phyloP scores from a whole-genome alignment of 345 rosid genomes.

The Aurinia saxatilis region DNA sequence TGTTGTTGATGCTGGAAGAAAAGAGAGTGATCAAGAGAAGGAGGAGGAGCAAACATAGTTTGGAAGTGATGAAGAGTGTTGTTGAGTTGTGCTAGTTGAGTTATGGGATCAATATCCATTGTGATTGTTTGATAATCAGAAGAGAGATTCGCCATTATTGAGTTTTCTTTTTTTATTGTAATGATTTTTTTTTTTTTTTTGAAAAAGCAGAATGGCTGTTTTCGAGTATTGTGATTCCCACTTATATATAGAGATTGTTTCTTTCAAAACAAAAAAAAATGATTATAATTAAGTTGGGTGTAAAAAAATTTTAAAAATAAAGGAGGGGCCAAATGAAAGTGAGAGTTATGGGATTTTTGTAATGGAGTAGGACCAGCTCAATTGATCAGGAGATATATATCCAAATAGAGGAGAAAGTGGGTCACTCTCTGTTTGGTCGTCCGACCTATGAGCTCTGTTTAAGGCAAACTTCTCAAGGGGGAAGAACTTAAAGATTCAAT shows the following conservation, averaged over 20 bases:
- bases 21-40: constrained; percentile 27
- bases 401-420: constrained; percentile 16
- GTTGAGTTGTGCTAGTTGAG: constrained; percentile 37
- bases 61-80: constrained; percentile 29
- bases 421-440: neutral
- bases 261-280: too few relatives aligned
- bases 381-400: constrained; percentile 23
- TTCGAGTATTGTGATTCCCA: neutral
- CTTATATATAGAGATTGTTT: constrained; percentile 13
- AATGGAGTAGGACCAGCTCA: neutral
- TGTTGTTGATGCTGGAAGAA: constrained; percentile 24
- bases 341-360: constrained; percentile 26
- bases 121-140: constrained; percentile 18
- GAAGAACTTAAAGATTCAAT: constrained; percentile 10
- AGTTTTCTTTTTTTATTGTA: too few relatives aligned
- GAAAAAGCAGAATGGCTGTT: neutral
- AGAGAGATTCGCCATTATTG: constrained; percentile 29
- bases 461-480: constrained; percentile 19
- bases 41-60: constrained; percentile 26
- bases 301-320: neutral
- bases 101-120: constrained; percentile 27
- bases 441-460: constrained; percentile 3
- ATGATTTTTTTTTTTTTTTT: neutral
- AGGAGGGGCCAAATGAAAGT: constrained; percentile 13
- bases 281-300: neutral